Evolutionary conservation across 257 asterid species (phyloP), one percentile per base, ranked within the genome.

Genomic region (Petunia secreta): DNA sequence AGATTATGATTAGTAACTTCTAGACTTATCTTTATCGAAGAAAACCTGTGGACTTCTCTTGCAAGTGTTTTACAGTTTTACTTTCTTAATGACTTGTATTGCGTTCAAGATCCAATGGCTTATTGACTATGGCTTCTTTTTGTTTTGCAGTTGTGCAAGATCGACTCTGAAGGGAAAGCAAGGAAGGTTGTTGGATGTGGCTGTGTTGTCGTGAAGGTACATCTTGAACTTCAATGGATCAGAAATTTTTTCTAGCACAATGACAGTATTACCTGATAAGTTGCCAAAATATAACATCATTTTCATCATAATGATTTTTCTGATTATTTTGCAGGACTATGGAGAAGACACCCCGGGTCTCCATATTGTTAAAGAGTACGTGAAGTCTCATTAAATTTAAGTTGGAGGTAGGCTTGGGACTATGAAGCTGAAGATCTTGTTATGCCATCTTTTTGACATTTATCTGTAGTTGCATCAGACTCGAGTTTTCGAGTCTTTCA

Each of bases 281-380:
- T 62, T 62, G 3, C 74, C 37, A 8, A 59, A 10, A 43, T 16
- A 10, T 39, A 52, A 9, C 4, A 16, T 16, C 6, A 5, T 0
- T 14, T 43, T 67, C 2, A 46, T 66, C 5, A 3, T 77, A 14
- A 36, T 58, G 64, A 14, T 2, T 63, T 57, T 10, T 67, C 1
- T 16, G 5, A 25, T 48, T 34, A 43, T 38, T 53, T 71, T 87
- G 77, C 90, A 93, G 96, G 96, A 93, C 82, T 93, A 78, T 2
- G 96, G 97, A 0, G 98, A 90, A 76, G 97, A 93, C 38, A 89
- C 91, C 0, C 95, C 89, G 82, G 95, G 96, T 78, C 96, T 92
- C 75, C 91, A 87, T 80, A 91, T 92, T 10, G 97, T 92, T 78
- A 94, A 91, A 75, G 94, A 91, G 67, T 87, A 89, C 4, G 92